These are phyloP conservation scores for Boletus pseudopeckii DNA, from an alignment of 768 basidiomycete species.

Conservation along the genomic window DNA sequence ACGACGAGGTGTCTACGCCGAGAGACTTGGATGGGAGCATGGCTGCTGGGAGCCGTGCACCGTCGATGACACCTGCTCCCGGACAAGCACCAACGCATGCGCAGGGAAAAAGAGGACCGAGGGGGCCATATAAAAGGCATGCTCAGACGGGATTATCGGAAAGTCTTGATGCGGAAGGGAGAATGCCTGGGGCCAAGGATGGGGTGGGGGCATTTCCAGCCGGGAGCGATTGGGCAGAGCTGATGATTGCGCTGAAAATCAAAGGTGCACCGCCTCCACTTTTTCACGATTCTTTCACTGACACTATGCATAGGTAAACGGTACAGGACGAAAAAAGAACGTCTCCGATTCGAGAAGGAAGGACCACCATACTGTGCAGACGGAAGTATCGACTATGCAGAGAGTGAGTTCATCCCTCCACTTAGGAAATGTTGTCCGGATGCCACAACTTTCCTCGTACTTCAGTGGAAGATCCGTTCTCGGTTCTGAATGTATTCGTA, in stretches of 20 bases:
- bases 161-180: constrained; percentile 64
- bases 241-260: constrained; percentile 70
- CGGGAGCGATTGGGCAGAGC: constrained; percentile 65
- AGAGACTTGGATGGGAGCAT: constrained; percentile 46
- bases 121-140: constrained; percentile 55
- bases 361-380: constrained; percentile 70
- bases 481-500: constrained; percentile 58
- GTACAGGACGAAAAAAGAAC: constrained; percentile 79
- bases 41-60: constrained; percentile 45
- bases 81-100: constrained; percentile 5
- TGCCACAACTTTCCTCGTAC: constrained; percentile 1
- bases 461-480: constrained; percentile 77
- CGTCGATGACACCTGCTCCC: constrained; percentile 39
- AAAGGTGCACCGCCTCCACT: constrained; percentile 47
- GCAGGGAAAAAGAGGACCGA: constrained; percentile 39
- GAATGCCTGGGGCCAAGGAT: constrained; percentile 73
- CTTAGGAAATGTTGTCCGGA: not conserved
- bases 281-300: not conserved
- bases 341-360: constrained; percentile 70
- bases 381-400: constrained; percentile 73
- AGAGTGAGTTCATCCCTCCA: constrained; percentile 45
- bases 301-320: constrained; percentile 47
- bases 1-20: constrained; percentile 39
- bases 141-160: constrained; percentile 39
- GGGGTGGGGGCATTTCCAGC: constrained; percentile 72